Base-by-base conservation (phyloP, 2,329 filamentous ascomycete genomes). In the Phaeoacremonium minimum region DNA sequence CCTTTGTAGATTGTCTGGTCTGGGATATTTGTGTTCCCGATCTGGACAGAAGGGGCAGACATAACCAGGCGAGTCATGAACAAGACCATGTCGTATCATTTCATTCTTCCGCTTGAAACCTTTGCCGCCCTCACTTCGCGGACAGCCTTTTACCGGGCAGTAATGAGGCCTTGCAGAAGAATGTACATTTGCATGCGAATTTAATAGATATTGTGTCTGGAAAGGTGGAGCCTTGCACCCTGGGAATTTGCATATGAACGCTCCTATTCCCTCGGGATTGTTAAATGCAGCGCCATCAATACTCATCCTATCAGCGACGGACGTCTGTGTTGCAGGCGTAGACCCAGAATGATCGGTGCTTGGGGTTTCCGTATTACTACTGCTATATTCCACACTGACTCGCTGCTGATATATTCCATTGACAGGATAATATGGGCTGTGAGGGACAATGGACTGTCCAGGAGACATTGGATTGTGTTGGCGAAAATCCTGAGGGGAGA, bases 11-110 rank as follows among this genome's bases (percentile, higher is more conserved):
- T 97, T 97, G 59, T 98, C 93, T 20, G 93, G 93, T 48, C 93
- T 75, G 5, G 93, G 93, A 58, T 97, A 97, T 56, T 85, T 90
- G 60, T 96, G 91, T 57, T 96, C 89, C 47, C 89, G 76, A 52
- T 95, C 89, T 2, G 88, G 86, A 58, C 93, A 98, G 56, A 96
- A 97, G 0, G 93, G 93, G 58, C 93, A 98, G 18, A 95, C 82
- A 53, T 97, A 98, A 42, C 91, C 91, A 2, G 93, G 93, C 7
- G 88, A 95, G 46, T 89, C 84, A 54, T 98, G 93, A 4, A 97
- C 93, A 4, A 97, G 74, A 2, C 91, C 90, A 53, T 85, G 80
- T 18, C 80, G 64, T 32, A 84, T 84, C 80, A 85, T 83, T 55
- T 85, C 81, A 47, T 85, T 85, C 56, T 84, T 85, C 39, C 81